Evolutionary conservation across 2,329 filamentous ascomycete genomes (phyloP).

Genomic region (Neopestalotiopsis clavispora): DNA sequence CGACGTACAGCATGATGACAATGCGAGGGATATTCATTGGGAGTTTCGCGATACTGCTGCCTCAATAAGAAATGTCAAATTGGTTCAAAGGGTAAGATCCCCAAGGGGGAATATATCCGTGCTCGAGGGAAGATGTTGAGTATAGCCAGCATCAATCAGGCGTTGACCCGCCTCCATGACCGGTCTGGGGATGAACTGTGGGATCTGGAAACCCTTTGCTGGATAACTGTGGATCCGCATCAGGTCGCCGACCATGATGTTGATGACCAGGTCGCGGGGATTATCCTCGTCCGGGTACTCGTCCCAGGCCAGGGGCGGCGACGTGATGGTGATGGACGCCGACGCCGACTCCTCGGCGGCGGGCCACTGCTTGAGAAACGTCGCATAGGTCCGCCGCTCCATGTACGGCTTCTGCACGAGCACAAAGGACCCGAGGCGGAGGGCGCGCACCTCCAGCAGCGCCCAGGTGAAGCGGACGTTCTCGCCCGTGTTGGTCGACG

Average conservation of each 20-base stretch:
- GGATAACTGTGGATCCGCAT: slow-evolving; percentile 49
- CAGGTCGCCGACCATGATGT: slow-evolving; percentile 51
- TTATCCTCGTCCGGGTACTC: slow-evolving; percentile 48
- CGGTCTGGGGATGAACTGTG: slow-evolving; percentile 44
- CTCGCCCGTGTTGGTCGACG: slow-evolving; percentile 51
- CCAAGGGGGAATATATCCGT: not conserved
- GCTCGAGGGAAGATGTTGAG: slow-evolving; percentile 41
- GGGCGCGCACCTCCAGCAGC: slow-evolving; percentile 34
- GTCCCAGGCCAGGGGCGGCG: slow-evolving; percentile 42
- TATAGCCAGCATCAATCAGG: slow-evolving; percentile 44
- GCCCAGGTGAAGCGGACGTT: slow-evolving; percentile 50
- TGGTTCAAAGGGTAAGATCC: not conserved
- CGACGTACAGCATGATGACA: too few relatives aligned
- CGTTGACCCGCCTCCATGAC: slow-evolving; percentile 48
- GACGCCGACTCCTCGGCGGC: slow-evolving; percentile 23
- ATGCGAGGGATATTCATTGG: too few relatives aligned
- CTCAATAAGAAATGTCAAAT: too few relatives aligned
- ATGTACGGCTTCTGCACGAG: slow-evolving; percentile 56
- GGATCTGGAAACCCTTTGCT: slow-evolving; percentile 47
- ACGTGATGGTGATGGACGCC: slow-evolving; percentile 44
- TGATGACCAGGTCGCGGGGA: slow-evolving; percentile 45
- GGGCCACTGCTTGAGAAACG: slow-evolving; percentile 52
- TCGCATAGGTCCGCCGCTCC: slow-evolving; percentile 51
- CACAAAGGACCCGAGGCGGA: slow-evolving; percentile 39
- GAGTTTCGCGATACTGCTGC: too few relatives aligned